Base-by-base conservation (phyloP, 345 rosid genomes). In the Physaria fendleri region DNA sequence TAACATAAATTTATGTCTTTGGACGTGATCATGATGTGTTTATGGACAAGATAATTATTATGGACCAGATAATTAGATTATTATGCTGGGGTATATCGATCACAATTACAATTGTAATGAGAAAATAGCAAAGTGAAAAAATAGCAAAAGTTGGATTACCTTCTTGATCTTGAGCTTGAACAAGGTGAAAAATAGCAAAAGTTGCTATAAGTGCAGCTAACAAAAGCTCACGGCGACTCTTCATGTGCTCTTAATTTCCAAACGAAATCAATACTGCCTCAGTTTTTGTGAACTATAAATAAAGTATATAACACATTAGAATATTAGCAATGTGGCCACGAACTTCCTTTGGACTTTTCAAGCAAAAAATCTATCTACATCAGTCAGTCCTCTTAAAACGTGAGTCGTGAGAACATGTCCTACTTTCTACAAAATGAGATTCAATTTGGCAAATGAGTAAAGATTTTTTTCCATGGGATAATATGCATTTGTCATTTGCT, bases 121-220 rank as follows among this genome's bases (percentile, higher is more conserved):
- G n/a, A n/a, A n/a, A n/a, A n/a, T n/a, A n/a, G n/a, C n/a, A n/a
- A n/a, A n/a, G n/a, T n/a, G n/a, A n/a, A n/a, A n/a, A n/a, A n/a
- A n/a, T n/a, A n/a, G n/a, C n/a, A n/a, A n/a, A n/a, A n/a, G n/a
- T n/a, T 46, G 8, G 42, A 56, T 30, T 52, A 74, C 83, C 76
- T 79, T 73, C 56, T 33, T 33, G 38, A 56, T 59, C 68, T 54
- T 76, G 74, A 30, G 74, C 77, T 21, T 68, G 71, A 63, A 15
- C 53, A 14, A 47, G 0, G 69, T 17, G 10, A 32, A 55, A 3
- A 0, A 55, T 30, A 39, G 40, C 37, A 2, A 68, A 71, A 15
- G 24, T 5, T 33, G 21, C 20, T 11, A 56, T 3, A 11, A 67
- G 21, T 23, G 52, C 50, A 12, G 47, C 46, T 46, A 54, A 22